These are phyloP conservation scores for Phytophthora multivora DNA, from an alignment of 352 stramenopile species.

Conservation along the genomic window DNA sequence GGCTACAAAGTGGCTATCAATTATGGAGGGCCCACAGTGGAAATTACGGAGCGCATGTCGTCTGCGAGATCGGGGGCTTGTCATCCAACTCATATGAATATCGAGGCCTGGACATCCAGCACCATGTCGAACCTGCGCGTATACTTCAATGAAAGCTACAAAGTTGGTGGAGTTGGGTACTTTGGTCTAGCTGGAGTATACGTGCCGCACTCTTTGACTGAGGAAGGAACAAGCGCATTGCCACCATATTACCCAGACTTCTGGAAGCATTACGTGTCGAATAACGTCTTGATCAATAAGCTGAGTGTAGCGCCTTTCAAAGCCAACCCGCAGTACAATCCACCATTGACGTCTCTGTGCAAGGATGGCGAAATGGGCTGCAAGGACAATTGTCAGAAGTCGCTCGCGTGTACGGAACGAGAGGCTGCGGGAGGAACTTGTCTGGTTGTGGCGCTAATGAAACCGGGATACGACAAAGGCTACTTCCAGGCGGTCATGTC, in stretches of 20 bases:
- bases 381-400: slow-evolving; percentile 43
- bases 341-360: slow-evolving; percentile 28
- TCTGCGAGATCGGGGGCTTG: slow-evolving; percentile 40
- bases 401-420: slow-evolving; percentile 43
- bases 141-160: slow-evolving; percentile 51
- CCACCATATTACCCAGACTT: slow-evolving; percentile 44
- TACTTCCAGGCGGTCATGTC: slow-evolving; percentile 49
- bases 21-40: not conserved
- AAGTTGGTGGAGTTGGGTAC: slow-evolving; percentile 40
- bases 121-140: slow-evolving; percentile 35
- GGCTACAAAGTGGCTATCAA: slow-evolving; percentile 40
- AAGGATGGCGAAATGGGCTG: slow-evolving; percentile 50
- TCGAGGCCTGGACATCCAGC: slow-evolving; percentile 55
- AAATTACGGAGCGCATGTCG: slow-evolving; percentile 37
- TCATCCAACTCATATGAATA: slow-evolving; percentile 59
- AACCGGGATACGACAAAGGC: slow-evolving; percentile 43
- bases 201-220: slow-evolving; percentile 45
- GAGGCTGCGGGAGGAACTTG: slow-evolving; percentile 33
- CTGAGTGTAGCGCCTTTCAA: slow-evolving; percentile 29
- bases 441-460: slow-evolving; percentile 51
- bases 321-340: slow-evolving; percentile 38
- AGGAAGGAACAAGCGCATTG: slow-evolving; percentile 5
- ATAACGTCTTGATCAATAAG: slow-evolving; percentile 41
- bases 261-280: slow-evolving; percentile 53
- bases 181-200: slow-evolving; percentile 49